phyloP scores from a whole-genome alignment of 2,329 filamentous ascomycete species.

The Penicillium sp. region DNA sequence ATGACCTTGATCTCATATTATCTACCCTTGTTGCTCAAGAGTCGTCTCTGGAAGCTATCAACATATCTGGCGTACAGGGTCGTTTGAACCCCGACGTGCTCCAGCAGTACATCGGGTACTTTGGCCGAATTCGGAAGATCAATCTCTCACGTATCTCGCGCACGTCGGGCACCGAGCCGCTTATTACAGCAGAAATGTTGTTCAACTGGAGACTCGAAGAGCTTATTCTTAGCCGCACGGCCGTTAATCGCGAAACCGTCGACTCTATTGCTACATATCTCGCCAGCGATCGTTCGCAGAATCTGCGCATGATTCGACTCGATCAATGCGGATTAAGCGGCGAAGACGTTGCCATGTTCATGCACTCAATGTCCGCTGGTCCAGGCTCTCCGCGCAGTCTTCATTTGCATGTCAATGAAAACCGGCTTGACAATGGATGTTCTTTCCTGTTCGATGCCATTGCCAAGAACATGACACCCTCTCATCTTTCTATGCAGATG shows the following conservation, averaged over 20 bases:
- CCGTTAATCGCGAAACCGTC: conserved; percentile 61
- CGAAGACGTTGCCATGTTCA: conserved; percentile 61
- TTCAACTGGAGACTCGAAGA: conserved; percentile 67
- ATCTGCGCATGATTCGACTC: conserved; percentile 60
- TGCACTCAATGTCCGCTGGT: conserved; percentile 60
- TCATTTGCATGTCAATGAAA: conserved; percentile 66
- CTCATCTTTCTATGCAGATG: conserved; percentile 64
- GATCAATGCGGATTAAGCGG: conserved; percentile 67
- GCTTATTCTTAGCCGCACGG: conserved; percentile 62
- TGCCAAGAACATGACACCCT: conserved; percentile 56
- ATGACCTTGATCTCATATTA: conserved; percentile 57
- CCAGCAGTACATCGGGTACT: conserved; percentile 64
- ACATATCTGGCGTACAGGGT: conserved; percentile 66
- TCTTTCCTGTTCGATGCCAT: conserved; percentile 45
- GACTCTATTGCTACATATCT: conserved; percentile 66
- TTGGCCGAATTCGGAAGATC: conserved; percentile 64
- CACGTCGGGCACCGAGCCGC: conserved; percentile 60
- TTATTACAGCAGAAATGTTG: conserved; percentile 65
- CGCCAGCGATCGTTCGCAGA: conserved; percentile 57
- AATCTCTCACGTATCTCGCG: conserved; percentile 64
- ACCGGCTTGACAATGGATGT: conserved; percentile 48
- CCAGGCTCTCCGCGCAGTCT: conserved; percentile 54
- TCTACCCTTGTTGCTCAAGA: conserved; percentile 64
- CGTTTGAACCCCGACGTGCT: conserved; percentile 64
- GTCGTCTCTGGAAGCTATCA: conserved; percentile 64